Base-by-base conservation (phyloP, 1,139 yeast genomes). In the Spathaspora sp. region DNA sequence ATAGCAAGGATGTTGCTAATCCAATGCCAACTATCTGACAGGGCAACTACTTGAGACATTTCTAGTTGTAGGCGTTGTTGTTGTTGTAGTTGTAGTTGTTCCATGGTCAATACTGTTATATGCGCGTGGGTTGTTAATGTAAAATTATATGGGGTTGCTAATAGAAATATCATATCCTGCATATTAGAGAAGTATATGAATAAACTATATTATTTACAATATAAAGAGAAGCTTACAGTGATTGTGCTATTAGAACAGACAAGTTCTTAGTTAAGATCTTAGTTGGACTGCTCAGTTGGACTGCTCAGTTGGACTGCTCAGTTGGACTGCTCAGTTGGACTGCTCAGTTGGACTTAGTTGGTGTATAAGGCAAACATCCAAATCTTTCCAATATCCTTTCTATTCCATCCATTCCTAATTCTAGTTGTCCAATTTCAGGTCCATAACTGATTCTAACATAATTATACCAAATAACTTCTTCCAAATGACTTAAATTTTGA, bases 391-490 rank as follows among this genome's bases (percentile, higher is more conserved):
- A 71, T 26, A 82, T 80, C n/a, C 76, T 62, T 57, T 81, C 85
- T 45, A 82, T 81, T 11, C 85, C 84, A 56, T 82, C 86, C 86
- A 82, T 78, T n/a, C 87, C 87, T 55, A 68, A 67, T 45, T 68
- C 80, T 56, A 82, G 67, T 40, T 74, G 75, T 34, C 70, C 74
- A 53, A 81, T 54, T 51, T 81, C 86, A 3, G 88, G 87, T 2
- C 88, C 88, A 56, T 82, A 82, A 53, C 85, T 80, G 47, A 82
- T 67, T 57, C 88, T 69, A 9, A 82, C 84, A 55, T 73, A 82
- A 51, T 81, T 79, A 57, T 80, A 82, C 85, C 84, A 81, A 43
- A 80, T 82, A 23, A 80, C 82, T 53, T 82, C 87, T 53, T 76
- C 82, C 49, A 82, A 65, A 46, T 78, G 77, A 45, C 84, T 73